Base-by-base conservation (phyloP, 495 filamentous ascomycete species). In the Tuber calosporum region DNA sequence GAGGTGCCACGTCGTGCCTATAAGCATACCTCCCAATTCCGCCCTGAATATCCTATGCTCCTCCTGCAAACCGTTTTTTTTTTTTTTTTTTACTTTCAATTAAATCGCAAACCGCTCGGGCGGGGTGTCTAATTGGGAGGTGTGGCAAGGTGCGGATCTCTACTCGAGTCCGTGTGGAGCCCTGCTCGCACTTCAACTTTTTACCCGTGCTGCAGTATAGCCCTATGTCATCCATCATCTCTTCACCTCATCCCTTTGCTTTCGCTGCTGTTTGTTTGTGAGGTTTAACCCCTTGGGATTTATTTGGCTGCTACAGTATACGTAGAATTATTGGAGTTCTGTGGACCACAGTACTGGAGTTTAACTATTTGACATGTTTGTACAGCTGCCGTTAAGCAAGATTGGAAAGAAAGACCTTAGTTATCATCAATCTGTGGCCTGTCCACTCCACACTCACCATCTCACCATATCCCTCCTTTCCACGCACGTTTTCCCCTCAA, bases 1-100 rank as follows among this genome's bases (percentile, higher is more conserved):
- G 53, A 62, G 53, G 26, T 62, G 53, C 53, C 53, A 62, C 53
- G 53, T 62, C 53, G 53, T 26, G 13, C 53, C 53, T 62, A 34
- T 62, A 17, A 34, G 53, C 26, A 34, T 19, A 2, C 53, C 15
- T 62, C 19, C 53, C 53, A 30, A 62, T 34, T 62, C 53, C 53
- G n/a, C 53, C 53, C 53, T 62, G 53, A 26, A 62, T 62, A 15
- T n/a, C 53, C 53, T 62, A 17, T 34, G 2, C 53, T 19, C 11
- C 3, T 34, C 26, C 26, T 15, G 1, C 13, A 30, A 62, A 62
- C 53, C 3, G 17, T 17, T 43, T 43, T 43, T 43, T 11, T 7
- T 8, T 42, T 42, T 42, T 42, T 45, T 45, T 22, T 6, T 1
- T 2, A 26, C 3, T 34, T 34, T 15, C 26, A 62, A 62, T 62